Conservation (phyloP, 225 moss, liverwort and hornwort species). For the Physcomitrium patens region DNA sequence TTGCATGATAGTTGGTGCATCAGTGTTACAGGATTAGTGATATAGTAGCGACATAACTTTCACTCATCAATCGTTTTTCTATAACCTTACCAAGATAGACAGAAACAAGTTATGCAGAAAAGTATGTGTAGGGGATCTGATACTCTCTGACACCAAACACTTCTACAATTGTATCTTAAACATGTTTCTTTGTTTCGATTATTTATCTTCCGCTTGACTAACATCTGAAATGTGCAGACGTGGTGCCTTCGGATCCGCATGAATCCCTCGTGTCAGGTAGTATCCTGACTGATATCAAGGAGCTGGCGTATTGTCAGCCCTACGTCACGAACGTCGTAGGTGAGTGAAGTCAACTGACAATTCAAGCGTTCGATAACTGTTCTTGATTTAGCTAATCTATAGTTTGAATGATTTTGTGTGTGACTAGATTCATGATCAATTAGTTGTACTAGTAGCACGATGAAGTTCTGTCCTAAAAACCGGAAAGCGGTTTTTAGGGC, state of each 20-base stretch:
- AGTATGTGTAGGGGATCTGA: too few relatives aligned
- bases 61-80: too few relatives aligned
- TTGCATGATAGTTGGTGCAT: neutral
- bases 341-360: constrained; percentile 14
- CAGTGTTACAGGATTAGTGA: neutral
- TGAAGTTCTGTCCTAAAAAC: too few relatives aligned
- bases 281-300: constrained; percentile 46
- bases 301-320: constrained; percentile 44
- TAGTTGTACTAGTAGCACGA: too few relatives aligned
- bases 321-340: constrained; percentile 53
- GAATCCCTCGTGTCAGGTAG: constrained; percentile 39
- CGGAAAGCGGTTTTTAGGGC: neutral
- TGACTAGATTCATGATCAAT: too few relatives aligned
- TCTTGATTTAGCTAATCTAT: neutral
- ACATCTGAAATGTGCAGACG: constrained; percentile 20
- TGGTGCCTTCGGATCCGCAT: constrained; percentile 32
- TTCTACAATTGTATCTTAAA: neutral
- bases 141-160: too few relatives aligned
- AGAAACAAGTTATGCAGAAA: too few relatives aligned
- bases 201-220: neutral
- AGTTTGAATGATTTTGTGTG: constrained; percentile 3
- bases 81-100: too few relatives aligned
- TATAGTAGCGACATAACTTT: too few relatives aligned
- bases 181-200: neutral
- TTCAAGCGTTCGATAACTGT: neutral